Conservation (phyloP, 371 early-diverging fungal species). For the Actinomortierella wolfii region DNA sequence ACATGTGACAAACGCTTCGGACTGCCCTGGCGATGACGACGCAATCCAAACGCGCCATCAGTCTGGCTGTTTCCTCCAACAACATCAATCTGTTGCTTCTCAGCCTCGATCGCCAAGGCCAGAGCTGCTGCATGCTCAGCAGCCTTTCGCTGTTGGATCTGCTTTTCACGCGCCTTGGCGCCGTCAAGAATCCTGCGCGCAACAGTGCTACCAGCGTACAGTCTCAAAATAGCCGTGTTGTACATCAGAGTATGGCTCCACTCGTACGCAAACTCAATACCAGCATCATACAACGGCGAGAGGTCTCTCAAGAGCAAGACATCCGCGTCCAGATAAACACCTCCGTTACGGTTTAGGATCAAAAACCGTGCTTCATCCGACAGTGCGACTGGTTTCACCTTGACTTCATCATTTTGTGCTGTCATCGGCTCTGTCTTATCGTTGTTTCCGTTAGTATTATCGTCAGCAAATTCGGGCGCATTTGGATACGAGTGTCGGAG, state of each 20-base stretch:
- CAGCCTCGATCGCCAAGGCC: neutral
- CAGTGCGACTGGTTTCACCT: conserved; percentile 28
- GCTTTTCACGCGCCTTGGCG: conserved; percentile 18
- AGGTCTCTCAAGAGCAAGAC: conserved; percentile 40
- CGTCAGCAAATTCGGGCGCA: conserved; percentile 5
- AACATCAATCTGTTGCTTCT: neutral
- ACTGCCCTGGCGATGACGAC: too few species aligned
- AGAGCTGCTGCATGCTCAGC: neutral
- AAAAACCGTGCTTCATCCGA: conserved; percentile 44
- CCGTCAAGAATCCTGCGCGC: conserved; percentile 35
- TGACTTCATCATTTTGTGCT: neutral
- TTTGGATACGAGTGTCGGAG: conserved; percentile 10
- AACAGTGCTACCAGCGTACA: conserved; percentile 20
- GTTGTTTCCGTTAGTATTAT: neutral
- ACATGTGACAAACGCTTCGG: too few species aligned
- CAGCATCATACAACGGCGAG: conserved; percentile 30
- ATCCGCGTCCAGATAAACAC: conserved; percentile 44
- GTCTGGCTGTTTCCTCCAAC: neutral
- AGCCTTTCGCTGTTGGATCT: conserved; percentile 8
- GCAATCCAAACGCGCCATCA: neutral
- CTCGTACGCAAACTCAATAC: conserved; percentile 42
- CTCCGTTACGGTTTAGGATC: conserved; percentile 36
- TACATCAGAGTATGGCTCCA: conserved; percentile 41
- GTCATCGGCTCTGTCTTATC: neutral
- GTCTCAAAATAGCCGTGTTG: conserved; percentile 38